A percentile compares a stretch with the other conserved stretches of the same genome.
Conservation (phyloP, 169 alveolate species). For the Eimeria maxima region DNA sequence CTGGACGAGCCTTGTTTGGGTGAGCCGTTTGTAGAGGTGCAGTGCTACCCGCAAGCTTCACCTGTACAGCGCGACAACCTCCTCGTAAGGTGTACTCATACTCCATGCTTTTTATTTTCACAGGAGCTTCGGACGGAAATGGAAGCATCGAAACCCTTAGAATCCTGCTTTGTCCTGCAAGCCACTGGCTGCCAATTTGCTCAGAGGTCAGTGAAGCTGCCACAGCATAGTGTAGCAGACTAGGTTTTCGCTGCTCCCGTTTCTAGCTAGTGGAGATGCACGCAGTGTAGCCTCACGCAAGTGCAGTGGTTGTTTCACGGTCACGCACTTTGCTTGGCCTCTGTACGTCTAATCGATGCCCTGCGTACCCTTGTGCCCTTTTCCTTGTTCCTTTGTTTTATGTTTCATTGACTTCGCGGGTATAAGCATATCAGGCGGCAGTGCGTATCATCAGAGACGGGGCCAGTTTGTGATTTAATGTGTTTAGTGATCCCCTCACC, state of each 20-base stretch:
- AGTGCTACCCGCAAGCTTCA: not conserved
- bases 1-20: constrained; percentile 72
- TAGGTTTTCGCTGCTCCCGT: not conserved
- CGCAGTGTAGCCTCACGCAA: not conserved
- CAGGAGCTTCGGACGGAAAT: constrained; percentile 73
- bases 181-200: constrained; percentile 60
- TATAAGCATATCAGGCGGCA: not conserved
- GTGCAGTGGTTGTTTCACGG: not conserved
- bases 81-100: not conserved
- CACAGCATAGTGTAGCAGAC: not conserved
- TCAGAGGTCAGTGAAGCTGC: not conserved
- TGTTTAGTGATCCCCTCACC: not conserved
- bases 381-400: not conserved
- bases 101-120: not conserved
- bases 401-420: not conserved
- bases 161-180: constrained; percentile 49
- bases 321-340: not conserved
- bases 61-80: not conserved
- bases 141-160: constrained; percentile 41
- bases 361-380: not conserved
- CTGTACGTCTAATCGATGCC: not conserved
- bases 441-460: not conserved
- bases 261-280: not conserved
- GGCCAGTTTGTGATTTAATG: not conserved
- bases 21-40: not conserved